phyloP scores from a whole-genome alignment of 2,329 filamentous ascomycete species.

The Lecanicillium sp. region DNA sequence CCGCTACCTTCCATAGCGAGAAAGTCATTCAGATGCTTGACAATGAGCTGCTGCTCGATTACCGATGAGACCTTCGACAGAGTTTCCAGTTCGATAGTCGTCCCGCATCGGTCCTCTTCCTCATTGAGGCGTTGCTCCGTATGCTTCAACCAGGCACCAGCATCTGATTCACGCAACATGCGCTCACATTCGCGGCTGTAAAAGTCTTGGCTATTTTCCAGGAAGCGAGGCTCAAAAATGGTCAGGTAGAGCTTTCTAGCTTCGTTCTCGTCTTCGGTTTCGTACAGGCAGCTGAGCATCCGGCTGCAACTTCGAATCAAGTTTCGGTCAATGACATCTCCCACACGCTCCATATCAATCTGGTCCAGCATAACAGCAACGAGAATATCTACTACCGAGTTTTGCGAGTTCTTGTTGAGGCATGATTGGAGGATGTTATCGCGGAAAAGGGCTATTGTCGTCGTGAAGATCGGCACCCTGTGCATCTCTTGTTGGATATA shows the following conservation, averaged over 20 bases:
- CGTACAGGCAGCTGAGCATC: conserved; percentile 86
- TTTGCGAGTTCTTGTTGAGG: conserved; percentile 34
- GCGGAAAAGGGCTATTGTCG: conserved; percentile 80
- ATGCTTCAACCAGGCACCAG: conserved; percentile 71
- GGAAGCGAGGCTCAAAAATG: conserved; percentile 71
- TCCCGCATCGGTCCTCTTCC: conserved; percentile 74
- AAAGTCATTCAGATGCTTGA: conserved; percentile 69
- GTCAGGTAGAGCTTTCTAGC: conserved; percentile 75
- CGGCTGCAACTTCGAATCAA: conserved; percentile 75
- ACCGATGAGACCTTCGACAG: conserved; percentile 65
- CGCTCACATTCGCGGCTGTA: conserved; percentile 69
- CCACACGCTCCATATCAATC: conserved; percentile 84
- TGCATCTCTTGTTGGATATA: conserved; percentile 59
- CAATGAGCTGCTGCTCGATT: conserved; percentile 74
- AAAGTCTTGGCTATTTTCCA: conserved; percentile 62
- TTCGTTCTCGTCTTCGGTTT: conserved; percentile 69
- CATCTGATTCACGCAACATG: conserved; percentile 70
- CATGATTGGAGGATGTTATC: conserved; percentile 69
- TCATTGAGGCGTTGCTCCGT: conserved; percentile 67
- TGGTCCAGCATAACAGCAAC: conserved; percentile 81
- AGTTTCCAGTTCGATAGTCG: conserved; percentile 68
- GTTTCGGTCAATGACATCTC: conserved; percentile 77
- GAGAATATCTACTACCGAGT: conserved; percentile 63
- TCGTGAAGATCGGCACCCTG: conserved; percentile 71
- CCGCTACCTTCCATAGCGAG: conserved; percentile 79